Conservation (phyloP, 2,329 filamentous ascomycete genomes). For the Phyllosticta capitalensis region DNA sequence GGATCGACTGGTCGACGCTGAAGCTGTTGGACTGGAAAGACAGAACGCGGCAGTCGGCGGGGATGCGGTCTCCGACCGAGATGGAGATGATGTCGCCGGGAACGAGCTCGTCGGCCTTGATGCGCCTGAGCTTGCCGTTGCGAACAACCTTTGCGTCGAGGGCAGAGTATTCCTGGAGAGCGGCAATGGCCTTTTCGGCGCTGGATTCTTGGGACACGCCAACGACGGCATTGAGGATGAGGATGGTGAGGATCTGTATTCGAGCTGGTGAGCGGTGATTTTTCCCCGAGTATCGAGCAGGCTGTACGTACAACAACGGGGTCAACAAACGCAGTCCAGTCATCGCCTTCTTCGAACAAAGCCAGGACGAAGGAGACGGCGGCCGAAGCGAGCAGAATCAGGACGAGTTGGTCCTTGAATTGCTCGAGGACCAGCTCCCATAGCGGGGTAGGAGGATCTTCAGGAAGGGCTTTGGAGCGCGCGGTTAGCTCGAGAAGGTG, state of each 20-base stretch:
- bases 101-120: slow-evolving; percentile 96
- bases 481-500: slow-evolving; percentile 5
- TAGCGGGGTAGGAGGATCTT: slow-evolving; percentile 90
- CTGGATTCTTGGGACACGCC: slow-evolving; percentile 98
- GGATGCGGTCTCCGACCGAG: slow-evolving; percentile 83
- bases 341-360: slow-evolving; percentile 84
- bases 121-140: slow-evolving; percentile 65
- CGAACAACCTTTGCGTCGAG: slow-evolving; percentile 93
- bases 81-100: slow-evolving; percentile 88
- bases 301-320: slow-evolving; percentile 69
- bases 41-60: slow-evolving; percentile 85
- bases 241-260: slow-evolving; percentile 79
- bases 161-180: slow-evolving; percentile 96
- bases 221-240: slow-evolving; percentile 92
- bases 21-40: slow-evolving; percentile 96
- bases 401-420: slow-evolving; percentile 96
- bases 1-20: slow-evolving; percentile 88
- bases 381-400: slow-evolving; percentile 88
- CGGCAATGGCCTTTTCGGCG: slow-evolving; percentile 95
- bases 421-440: slow-evolving; percentile 97
- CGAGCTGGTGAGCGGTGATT: slow-evolving; percentile 12
- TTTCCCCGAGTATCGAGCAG: background rate
- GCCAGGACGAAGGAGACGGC: slow-evolving; percentile 89
- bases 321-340: slow-evolving; percentile 96
- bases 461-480: slow-evolving; percentile 51